Percentiles rank a stretch among this genome's conserved stretches.
phyloP scores from a whole-genome alignment of 768 basidiomycete species.

The Suillus brevipes region DNA sequence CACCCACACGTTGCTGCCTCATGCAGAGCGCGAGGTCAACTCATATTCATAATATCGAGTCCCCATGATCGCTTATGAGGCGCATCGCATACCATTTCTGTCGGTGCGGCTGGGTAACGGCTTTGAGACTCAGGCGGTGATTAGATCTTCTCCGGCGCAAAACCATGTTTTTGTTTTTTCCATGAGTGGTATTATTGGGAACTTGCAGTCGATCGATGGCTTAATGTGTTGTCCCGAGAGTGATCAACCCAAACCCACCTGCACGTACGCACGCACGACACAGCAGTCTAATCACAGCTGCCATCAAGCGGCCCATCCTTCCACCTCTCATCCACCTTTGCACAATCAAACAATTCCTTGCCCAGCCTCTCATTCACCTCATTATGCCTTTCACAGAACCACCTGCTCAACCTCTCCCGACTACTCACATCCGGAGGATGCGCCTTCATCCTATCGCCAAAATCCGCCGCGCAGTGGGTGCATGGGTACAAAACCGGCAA shows the following conservation, averaged over 20 bases:
- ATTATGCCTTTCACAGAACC: constrained; percentile 93
- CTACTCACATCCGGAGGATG: constrained; percentile 80
- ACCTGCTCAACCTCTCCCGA: constrained; percentile 65
- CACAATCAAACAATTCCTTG: constrained; percentile 82
- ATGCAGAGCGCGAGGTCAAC: not conserved
- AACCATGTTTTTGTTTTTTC: not conserved
- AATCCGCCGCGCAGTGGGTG: constrained; percentile 78
- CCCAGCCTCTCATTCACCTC: constrained; percentile 87
- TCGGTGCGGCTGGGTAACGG: not conserved
- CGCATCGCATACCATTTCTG: not conserved
- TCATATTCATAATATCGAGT: not conserved
- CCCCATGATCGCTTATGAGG: not conserved
- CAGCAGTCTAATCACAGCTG: constrained; percentile 71
- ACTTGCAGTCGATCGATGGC: not conserved
- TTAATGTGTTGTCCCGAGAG: not conserved
- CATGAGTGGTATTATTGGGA: not conserved
- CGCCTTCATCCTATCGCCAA: constrained; percentile 64
- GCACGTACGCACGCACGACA: not conserved
- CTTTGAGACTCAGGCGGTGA: not conserved
- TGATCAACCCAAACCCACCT: not conserved
- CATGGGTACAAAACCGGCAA: constrained; percentile 90
- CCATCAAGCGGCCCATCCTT: constrained; percentile 87
- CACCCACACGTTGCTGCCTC: not conserved
- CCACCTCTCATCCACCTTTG: constrained; percentile 85
- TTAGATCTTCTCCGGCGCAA: not conserved